phyloP scores from a whole-genome alignment of 768 basidiomycete species.

The Mycena haematopus region DNA sequence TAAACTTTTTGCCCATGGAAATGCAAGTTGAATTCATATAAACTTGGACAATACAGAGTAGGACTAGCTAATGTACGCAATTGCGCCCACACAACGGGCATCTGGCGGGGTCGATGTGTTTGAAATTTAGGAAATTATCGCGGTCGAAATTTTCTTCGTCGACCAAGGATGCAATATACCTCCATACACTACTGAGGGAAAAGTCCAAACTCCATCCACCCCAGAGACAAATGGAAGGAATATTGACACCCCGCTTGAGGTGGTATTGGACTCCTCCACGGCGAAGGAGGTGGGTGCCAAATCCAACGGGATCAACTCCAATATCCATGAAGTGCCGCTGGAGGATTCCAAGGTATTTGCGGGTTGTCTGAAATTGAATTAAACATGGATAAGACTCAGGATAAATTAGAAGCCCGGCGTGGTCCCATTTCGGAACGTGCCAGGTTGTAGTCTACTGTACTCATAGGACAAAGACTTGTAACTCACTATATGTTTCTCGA shows the following conservation, averaged over 20 bases:
- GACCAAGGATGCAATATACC: background rate
- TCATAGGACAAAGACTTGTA: background rate
- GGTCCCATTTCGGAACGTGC: too few relatives aligned
- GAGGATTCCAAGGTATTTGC: background rate
- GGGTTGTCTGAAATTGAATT: background rate
- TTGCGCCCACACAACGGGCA: too few relatives aligned
- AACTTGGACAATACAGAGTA: too few relatives aligned
- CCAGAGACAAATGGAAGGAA: background rate
- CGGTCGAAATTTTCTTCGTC: background rate
- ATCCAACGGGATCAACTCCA: background rate
- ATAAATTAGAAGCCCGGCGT: too few relatives aligned
- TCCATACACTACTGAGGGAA: background rate
- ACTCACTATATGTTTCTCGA: background rate
- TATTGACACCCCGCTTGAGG: background rate
- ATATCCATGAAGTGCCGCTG: background rate
- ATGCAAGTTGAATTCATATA: too few relatives aligned
- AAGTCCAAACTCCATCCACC: background rate
- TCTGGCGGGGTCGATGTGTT: too few relatives aligned
- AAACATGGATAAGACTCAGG: too few relatives aligned
- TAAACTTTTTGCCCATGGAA: too few relatives aligned
- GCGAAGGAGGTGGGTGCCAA: background rate
- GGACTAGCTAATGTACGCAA: too few relatives aligned
- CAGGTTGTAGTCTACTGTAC: too few relatives aligned
- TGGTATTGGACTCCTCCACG: background rate
- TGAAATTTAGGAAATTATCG: background rate